Conservation (phyloP, 306 rosid species). For the Trifolium subterraneum region DNA sequence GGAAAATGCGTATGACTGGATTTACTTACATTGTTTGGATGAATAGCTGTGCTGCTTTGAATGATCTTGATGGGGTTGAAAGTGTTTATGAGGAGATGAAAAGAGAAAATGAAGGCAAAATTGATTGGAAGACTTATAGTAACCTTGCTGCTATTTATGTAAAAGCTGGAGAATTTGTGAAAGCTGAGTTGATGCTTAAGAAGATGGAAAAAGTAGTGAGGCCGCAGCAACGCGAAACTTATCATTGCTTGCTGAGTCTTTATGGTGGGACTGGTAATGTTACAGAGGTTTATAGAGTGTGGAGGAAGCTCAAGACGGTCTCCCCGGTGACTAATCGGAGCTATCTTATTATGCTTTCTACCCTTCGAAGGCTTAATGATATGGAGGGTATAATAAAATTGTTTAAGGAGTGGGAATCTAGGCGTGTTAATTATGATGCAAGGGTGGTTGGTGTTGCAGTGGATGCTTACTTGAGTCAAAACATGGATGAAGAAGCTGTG, state of each 20-base stretch:
- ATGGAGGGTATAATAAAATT: constrained; percentile 58
- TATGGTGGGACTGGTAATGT: constrained; percentile 71
- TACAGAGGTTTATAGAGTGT: constrained; percentile 65
- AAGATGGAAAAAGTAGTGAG: constrained; percentile 54
- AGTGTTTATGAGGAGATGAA: constrained; percentile 66
- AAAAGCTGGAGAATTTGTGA: constrained; percentile 63
- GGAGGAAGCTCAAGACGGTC: constrained; percentile 61
- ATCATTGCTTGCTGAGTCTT: constrained; percentile 68
- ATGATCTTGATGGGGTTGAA: constrained; percentile 61
- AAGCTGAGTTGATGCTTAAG: constrained; percentile 66
- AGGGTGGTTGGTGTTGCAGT: constrained; percentile 57
- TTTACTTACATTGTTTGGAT: constrained; percentile 68
- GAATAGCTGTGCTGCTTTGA: constrained; percentile 62
- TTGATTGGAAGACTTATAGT: constrained; percentile 71
- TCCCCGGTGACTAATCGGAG: constrained; percentile 60
- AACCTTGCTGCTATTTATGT: constrained; percentile 76
- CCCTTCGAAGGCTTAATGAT: constrained; percentile 70
- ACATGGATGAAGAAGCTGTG: constrained; percentile 66
- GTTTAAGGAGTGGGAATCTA: constrained; percentile 80
- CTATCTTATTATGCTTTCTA: constrained; percentile 71
- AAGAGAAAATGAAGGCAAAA: constrained; percentile 39
- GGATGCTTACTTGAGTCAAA: constrained; percentile 61
- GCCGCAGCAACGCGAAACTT: constrained; percentile 54
- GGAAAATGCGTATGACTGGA: constrained; percentile 48
- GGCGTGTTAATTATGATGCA: constrained; percentile 53